Base-by-base conservation (phyloP, 345 rosid species). In the Citrus trifoliata region DNA sequence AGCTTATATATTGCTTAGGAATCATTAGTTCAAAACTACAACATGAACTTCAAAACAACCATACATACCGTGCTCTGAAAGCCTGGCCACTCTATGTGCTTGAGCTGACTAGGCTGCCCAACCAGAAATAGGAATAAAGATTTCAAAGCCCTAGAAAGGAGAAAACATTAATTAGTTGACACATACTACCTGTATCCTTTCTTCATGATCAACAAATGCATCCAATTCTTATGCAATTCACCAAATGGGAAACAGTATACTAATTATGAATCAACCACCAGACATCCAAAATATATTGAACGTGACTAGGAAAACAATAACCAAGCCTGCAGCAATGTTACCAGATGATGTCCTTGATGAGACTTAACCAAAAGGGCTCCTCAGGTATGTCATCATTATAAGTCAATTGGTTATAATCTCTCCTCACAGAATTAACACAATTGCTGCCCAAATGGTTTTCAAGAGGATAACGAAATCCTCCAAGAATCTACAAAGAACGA, bases 41-140 rank as follows among this genome's bases (percentile, higher is more conserved):
- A 66, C 58, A 21, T 19, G 55, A 8, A 40, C 66, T 37, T 21
- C 35, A 55, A 61, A 53, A 6, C 18, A 27, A 58, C n/a, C 21
- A 25, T 24, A 64, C 90, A 62, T 85, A 94, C 97, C 69, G 97
- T 94, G 91, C 77, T 86, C 70, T 81, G 85, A 62, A 89, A 90
- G 82, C 93, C 81, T 37, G 94, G 96, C 94, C 98, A 94, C 81
- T 94, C 97, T 76, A 94, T 87, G 88, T 88, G 88, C 86, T 88
- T 94, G 32, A 94, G 88, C 84, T 92, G 93, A 67, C 95, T 77
- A 24, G 98, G 98, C 74, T 94, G 98, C 91, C 88, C 97, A 67
- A 40, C 79, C 79, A 94, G 85, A 81, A 94, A 92, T 24, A 65
- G 30, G 30, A 85, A 80, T 74, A 92, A 40, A 32, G 88, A 85